Conservation (phyloP, 805 yeast species). For the Saccharomycopsis fermentans region DNA sequence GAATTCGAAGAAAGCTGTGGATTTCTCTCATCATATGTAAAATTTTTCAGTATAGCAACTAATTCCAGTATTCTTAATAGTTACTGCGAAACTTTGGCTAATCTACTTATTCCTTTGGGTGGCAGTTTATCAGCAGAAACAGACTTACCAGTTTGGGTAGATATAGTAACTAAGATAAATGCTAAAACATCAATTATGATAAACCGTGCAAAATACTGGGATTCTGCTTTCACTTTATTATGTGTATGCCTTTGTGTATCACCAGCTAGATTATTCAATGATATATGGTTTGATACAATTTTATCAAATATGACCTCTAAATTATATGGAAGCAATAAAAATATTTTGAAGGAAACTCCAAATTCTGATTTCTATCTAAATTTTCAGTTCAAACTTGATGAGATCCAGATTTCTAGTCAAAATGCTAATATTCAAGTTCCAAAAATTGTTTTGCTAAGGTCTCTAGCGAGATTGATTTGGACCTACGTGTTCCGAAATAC, state of each 20-base stretch:
- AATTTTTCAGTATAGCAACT: conserved; percentile 61
- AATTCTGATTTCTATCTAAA: conserved; percentile 9
- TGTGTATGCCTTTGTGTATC: conserved; percentile 73
- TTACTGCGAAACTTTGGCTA: conserved; percentile 76
- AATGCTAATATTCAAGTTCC: conserved; percentile 20
- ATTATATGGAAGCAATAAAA: conserved; percentile 8
- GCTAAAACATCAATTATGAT: conserved; percentile 29
- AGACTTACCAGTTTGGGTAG: conserved; percentile 92
- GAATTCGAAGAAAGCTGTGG: conserved; percentile 89
- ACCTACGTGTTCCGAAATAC: conserved; percentile 78
- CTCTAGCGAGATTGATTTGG: conserved; percentile 75
- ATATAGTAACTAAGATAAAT: conserved; percentile 59
- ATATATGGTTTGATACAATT: conserved; percentile 59
- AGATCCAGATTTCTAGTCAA: neutral
- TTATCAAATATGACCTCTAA: conserved; percentile 29
- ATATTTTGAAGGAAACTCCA: conserved; percentile 1
- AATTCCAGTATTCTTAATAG: conserved; percentile 61
- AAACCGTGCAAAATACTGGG: conserved; percentile 46
- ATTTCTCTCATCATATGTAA: conserved; percentile 74
- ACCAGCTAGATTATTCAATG: conserved; percentile 62
- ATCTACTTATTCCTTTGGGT: conserved; percentile 70
- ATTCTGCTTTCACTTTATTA: conserved; percentile 52
- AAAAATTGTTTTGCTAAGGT: conserved; percentile 49
- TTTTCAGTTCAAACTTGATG: conserved; percentile 5
- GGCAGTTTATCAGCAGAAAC: conserved; percentile 86